Conservation (phyloP, 2,329 filamentous ascomycete genomes). For the Achaetomium macrosporum region DNA sequence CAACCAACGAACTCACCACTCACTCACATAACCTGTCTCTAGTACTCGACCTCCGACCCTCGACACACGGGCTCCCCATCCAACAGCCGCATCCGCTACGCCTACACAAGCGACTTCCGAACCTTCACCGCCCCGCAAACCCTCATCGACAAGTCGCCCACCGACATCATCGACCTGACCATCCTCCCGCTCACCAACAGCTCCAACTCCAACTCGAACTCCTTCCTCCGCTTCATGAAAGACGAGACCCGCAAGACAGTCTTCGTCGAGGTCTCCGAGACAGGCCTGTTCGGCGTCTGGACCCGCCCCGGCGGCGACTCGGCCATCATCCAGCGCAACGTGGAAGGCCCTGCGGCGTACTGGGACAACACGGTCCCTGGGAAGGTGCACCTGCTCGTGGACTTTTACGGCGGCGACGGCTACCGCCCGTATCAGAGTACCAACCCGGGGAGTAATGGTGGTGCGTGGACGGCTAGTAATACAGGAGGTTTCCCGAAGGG, state of each 20-base stretch:
- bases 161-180: conserved; percentile 50
- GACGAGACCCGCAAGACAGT: conserved; percentile 48
- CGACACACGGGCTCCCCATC: conserved; percentile 42
- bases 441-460: conserved; percentile 36
- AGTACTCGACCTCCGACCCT: conserved; percentile 43
- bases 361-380: conserved; percentile 36
- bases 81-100: conserved; percentile 45
- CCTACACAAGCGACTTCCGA: conserved; percentile 49
- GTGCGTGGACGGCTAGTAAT: conserved; percentile 42
- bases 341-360: conserved; percentile 42
- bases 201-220: conserved; percentile 27
- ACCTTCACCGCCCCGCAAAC: conserved; percentile 46
- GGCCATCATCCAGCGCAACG: conserved; percentile 37
- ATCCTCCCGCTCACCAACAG: conserved; percentile 38
- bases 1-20: not conserved
- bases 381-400: conserved; percentile 43
- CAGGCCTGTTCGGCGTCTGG: conserved; percentile 48
- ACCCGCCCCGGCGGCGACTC: conserved; percentile 39
- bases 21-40: not conserved
- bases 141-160: conserved; percentile 43
- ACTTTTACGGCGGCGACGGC: conserved; percentile 42
- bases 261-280: conserved; percentile 43
- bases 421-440: conserved; percentile 45
- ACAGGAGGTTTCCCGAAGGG: conserved; percentile 39
- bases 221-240: conserved; percentile 51